Base-by-base conservation (phyloP, 805 yeast species). In the Metschnikowia cubensis region DNA sequence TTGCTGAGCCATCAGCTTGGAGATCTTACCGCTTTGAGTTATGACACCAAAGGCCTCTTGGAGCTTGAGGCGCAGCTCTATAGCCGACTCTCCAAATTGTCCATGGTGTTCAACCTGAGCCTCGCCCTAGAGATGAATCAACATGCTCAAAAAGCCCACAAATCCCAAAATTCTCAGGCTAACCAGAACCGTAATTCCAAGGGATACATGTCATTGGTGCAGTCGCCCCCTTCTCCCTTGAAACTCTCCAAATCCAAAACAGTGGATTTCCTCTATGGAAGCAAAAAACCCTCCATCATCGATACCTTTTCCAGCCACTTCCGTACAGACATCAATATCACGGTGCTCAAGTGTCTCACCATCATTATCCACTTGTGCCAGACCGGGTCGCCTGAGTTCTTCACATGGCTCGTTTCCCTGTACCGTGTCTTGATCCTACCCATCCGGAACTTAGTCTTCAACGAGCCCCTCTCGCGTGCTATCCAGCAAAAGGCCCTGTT, bases 1-100 rank as follows among this genome's bases (percentile, higher is more conserved):
- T 85, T 85, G 0, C 77, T 79, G 6, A 78, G 81, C n/a, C 67
- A 75, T 5, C 77, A 82, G 51, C 66, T 83, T 59, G 75, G 76
- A 50, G 81, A 80, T 45, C 64, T 83, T 2, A 73, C 84, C 0
- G 64, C 69, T 2, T 60, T 80, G 20, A 73, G 86, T 0, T 71
- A 68, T 48, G 64, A 71, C 43, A 53, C 69, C 14, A 68, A 66
- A n/a, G 36, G 36, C 7, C 44, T 32, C 35, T 7, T 10, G 17
- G 29, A 31, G 44, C 44, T 32, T 11, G 20, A 41, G 32, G 35
- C 25, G 4, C 44, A 41, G 44, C 44, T 32, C 14, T 35, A 21
- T 6, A 18, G 29, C 15, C n/a, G 29, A 10, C 44, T 41, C 13
- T 32, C 20, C 25, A 41, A 18, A 10, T 5, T 40, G 17, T 33